Percentiles rank a stretch among this genome's conserved stretches.
Evolutionary conservation across 2,329 filamentous ascomycete genomes (phyloP).

Genomic region (Acephala macrosclerotiorum): DNA sequence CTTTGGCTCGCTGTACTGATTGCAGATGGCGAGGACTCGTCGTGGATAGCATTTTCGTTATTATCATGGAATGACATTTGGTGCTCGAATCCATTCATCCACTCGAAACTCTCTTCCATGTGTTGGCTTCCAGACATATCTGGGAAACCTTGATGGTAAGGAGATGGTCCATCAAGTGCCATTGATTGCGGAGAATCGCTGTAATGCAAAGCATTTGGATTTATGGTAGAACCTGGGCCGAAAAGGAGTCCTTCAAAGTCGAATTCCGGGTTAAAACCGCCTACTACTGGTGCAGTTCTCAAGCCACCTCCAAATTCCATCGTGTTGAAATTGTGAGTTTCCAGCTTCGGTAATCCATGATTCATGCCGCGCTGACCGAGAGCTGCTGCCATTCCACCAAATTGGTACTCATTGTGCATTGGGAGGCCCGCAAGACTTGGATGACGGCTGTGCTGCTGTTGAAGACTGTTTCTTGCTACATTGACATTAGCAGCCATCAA

Average conservation of each 20-base stretch:
- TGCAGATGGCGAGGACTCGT: conserved; percentile 93
- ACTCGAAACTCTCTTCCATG: conserved; percentile 84
- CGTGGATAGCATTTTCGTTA: conserved; percentile 78
- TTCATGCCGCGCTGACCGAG: conserved; percentile 71
- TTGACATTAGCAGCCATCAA: conserved; percentile 66
- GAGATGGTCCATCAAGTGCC: conserved; percentile 67
- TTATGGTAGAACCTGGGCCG: conserved; percentile 72
- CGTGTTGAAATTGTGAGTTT: conserved; percentile 74
- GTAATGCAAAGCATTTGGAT: conserved; percentile 82
- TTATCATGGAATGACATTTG: conserved; percentile 73
- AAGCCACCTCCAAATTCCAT: conserved; percentile 73
- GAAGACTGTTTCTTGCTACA: conserved; percentile 56
- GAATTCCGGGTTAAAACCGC: conserved; percentile 69
- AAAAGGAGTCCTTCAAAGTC: conserved; percentile 77
- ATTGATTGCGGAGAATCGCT: conserved; percentile 77
- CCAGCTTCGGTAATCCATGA: conserved; percentile 80
- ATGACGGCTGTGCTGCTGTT: conserved; percentile 71
- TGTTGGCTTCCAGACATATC: conserved; percentile 64
- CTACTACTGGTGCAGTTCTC: conserved; percentile 78
- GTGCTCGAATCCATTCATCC: conserved; percentile 83
- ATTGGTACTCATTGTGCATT: conserved; percentile 68
- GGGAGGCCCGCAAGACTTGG: conserved; percentile 76
- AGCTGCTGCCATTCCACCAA: conserved; percentile 74
- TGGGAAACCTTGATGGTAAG: conserved; percentile 63
- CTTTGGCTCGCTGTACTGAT: conserved; percentile 95